These are phyloP conservation scores for Eremochloa ophiuroides DNA, from an alignment of 176 grass and related monocot genomes.

Conservation along the genomic window DNA sequence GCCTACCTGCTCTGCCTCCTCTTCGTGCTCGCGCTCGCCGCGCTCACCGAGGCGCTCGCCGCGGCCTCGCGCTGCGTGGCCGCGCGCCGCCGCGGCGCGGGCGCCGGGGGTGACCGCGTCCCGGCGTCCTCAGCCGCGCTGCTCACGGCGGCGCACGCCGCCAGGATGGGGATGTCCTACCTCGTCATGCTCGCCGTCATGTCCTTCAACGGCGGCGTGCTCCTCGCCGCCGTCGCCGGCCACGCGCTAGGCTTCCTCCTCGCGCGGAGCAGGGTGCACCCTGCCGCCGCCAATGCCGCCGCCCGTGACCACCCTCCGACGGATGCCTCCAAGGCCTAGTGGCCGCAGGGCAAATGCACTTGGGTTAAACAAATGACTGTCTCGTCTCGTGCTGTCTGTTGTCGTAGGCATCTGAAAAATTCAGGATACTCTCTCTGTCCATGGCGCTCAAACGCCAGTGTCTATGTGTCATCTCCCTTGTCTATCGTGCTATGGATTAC, in stretches of 20 bases:
- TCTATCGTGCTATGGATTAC: not conserved
- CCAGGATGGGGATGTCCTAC: conserved; percentile 34
- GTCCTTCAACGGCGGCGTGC: conserved; percentile 54
- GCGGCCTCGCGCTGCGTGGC: conserved; percentile 38
- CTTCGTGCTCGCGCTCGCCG: conserved; percentile 47
- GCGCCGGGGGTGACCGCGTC: not conserved
- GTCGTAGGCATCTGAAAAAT: not conserved
- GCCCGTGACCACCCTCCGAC: not conserved
- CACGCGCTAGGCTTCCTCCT: conserved; percentile 69
- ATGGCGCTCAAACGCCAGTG: not conserved
- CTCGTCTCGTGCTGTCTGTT: not conserved
- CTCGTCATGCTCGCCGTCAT: conserved; percentile 56
- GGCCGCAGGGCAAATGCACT: not conserved
- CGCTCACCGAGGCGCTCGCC: conserved; percentile 55
- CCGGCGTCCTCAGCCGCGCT: conserved; percentile 9
- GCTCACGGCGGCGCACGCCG: conserved; percentile 40
- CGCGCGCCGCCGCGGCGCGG: conserved; percentile 23
- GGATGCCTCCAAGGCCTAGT: conserved; percentile 26
- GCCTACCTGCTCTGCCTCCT: conserved; percentile 69
- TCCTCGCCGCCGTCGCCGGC: conserved; percentile 44
- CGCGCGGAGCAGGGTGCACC: conserved; percentile 47
- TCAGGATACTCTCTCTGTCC: not conserved
- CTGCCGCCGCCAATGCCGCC: not conserved
- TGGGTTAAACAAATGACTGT: not conserved
- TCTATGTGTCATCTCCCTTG: not conserved